A percentile compares a stretch with the other conserved stretches of the same genome.
phyloP scores from a whole-genome alignment of 139 green algal genomes.

The Micractinium sp. region DNA sequence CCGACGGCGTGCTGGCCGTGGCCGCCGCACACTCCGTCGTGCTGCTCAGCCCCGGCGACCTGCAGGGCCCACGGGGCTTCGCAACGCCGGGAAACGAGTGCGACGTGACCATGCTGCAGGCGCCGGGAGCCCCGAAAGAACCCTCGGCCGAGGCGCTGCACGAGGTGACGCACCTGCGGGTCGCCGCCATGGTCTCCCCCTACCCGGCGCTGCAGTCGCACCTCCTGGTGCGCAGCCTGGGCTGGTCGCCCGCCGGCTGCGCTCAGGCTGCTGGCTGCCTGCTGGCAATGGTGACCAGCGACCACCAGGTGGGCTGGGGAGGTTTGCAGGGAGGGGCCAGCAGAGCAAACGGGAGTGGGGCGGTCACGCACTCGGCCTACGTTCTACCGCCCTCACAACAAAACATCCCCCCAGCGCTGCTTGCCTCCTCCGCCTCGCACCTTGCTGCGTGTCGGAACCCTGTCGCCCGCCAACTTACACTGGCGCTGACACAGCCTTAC shows the following conservation, averaged over 20 bases:
- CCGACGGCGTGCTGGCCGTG: conserved; percentile 64
- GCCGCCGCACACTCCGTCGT: conserved; percentile 30
- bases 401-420: not conserved
- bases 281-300: conserved; percentile 44
- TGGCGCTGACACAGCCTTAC: too few species aligned
- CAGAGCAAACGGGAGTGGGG: not conserved
- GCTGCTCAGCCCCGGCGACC: conserved; percentile 47
- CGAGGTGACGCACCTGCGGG: conserved; percentile 28
- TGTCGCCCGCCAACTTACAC: too few species aligned
- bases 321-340: not conserved
- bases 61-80: conserved; percentile 51
- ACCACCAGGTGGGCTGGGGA: conserved; percentile 41
- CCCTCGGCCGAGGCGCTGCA: not conserved
- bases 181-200: conserved; percentile 7
- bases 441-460: not conserved
- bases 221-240: conserved; percentile 14
- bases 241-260: conserved; percentile 46
- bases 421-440: not conserved
- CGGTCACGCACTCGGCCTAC: too few species aligned
- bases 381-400: too few species aligned
- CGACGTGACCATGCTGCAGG: not conserved
- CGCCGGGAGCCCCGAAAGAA: not conserved
- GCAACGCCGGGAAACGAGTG: not conserved
- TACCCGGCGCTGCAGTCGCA: not conserved
- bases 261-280: conserved; percentile 39